Conservation (phyloP, 805 yeast genomes). For the Wickerhamomyces chaumierensis region DNA sequence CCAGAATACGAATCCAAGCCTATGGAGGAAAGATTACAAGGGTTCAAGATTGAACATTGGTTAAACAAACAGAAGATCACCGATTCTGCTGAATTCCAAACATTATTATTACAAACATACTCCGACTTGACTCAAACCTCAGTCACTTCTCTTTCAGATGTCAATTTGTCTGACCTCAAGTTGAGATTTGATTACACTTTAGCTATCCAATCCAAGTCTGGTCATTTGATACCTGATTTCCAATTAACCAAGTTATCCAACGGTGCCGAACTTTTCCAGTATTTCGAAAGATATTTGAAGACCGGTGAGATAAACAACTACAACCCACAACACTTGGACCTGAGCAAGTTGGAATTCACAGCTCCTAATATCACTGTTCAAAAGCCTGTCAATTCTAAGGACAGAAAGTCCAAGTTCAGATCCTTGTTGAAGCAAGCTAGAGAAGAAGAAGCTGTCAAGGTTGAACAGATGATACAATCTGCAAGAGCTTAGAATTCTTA, state of each 20-base stretch:
- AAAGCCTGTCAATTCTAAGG: conserved; percentile 11
- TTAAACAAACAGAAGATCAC: conserved; percentile 15
- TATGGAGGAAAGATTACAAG: conserved; percentile 10
- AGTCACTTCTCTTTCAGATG: conserved; percentile 7
- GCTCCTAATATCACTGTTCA: conserved; percentile 16
- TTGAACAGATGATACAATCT: conserved; percentile 12
- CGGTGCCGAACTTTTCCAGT: conserved; percentile 19
- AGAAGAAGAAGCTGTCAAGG: conserved; percentile 12
- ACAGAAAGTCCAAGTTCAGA: conserved; percentile 15
- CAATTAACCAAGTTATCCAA: conserved; percentile 21
- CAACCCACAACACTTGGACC: conserved; percentile 8
- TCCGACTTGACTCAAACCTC: conserved; percentile 6
- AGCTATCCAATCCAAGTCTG: conserved; percentile 24
- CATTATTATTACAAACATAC: conserved; percentile 12
- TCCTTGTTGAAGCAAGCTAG: conserved; percentile 16
- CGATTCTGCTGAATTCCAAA: conserved; percentile 17
- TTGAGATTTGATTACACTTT: conserved; percentile 25
- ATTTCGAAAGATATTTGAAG: conserved; percentile 18
- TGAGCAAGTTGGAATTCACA: conserved; percentile 9
- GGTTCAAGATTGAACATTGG: conserved; percentile 26
- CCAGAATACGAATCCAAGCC: conserved; percentile 6
- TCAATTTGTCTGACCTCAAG: conserved; percentile 17
- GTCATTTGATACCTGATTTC: conserved; percentile 27
- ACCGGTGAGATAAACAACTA: conserved; percentile 12
- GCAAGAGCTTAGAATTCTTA: conserved; percentile 6